phyloP scores from a whole-genome alignment of 352 stramenopile genomes.

The Plasmopara viticola region DNA sequence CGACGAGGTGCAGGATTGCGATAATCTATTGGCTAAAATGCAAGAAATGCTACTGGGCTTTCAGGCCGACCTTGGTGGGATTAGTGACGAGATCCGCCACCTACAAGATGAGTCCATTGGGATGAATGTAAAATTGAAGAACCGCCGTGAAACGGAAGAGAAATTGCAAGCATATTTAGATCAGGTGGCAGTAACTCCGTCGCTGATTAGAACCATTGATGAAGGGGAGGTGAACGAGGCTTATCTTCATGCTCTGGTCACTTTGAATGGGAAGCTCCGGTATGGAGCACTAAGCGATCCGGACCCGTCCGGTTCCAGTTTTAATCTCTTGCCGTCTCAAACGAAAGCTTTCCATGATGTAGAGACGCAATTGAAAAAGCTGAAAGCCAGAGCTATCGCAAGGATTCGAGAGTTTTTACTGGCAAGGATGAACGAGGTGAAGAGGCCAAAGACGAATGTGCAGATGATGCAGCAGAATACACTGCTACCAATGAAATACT shows the following conservation, averaged over 20 bases:
- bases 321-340: constrained; percentile 83
- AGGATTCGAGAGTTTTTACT: constrained; percentile 92
- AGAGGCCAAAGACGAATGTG: constrained; percentile 96
- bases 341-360: constrained; percentile 92
- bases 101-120: constrained; percentile 93
- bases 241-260: constrained; percentile 91
- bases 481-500: constrained; percentile 94
- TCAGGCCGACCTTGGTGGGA: constrained; percentile 95
- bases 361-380: constrained; percentile 86
- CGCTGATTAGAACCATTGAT: constrained; percentile 89
- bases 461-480: constrained; percentile 97
- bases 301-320: constrained; percentile 58
- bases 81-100: constrained; percentile 96
- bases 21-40: constrained; percentile 95
- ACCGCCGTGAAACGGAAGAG: constrained; percentile 92
- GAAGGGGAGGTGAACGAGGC: constrained; percentile 91
- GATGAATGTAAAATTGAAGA: constrained; percentile 93
- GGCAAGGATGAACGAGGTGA: constrained; percentile 89
- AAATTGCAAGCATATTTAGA: constrained; percentile 93
- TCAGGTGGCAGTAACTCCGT: constrained; percentile 92
- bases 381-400: constrained; percentile 66
- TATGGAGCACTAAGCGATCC: constrained; percentile 74
- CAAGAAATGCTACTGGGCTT: constrained; percentile 98
- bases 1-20: constrained; percentile 93
- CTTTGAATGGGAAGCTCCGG: constrained; percentile 90